Evolutionary conservation across 352 stramenopile species (phyloP).

Genomic region (Paralagenidium karlingii): DNA sequence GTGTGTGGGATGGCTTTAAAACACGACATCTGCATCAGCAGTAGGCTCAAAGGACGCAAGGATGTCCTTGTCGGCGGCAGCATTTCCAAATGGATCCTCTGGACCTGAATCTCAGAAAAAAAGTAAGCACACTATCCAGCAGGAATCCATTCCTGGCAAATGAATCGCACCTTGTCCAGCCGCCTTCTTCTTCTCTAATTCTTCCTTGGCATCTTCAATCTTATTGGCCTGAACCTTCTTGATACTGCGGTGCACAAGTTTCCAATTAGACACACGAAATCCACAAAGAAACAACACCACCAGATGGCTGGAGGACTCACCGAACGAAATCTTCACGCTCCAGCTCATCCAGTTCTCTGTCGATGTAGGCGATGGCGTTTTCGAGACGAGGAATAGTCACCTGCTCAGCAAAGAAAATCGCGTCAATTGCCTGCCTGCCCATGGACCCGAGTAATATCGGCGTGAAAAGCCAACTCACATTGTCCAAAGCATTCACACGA

Average conservation of each 20-base stretch:
- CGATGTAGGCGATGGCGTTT: slow-evolving; percentile 95
- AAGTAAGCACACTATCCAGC: not conserved
- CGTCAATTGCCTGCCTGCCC: not conserved
- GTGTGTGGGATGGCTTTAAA: no score
- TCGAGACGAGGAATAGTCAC: slow-evolving; percentile 99
- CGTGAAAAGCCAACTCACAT: slow-evolving; percentile 28
- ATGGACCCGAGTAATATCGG: not conserved
- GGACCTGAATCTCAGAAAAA: slow-evolving; percentile 7
- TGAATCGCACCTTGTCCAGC: slow-evolving; percentile 5
- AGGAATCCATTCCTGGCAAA: slow-evolving; percentile 1
- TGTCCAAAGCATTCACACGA: slow-evolving; percentile 98
- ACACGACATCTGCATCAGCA: slow-evolving; percentile 66
- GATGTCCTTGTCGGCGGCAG: slow-evolving; percentile 58
- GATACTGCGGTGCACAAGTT: slow-evolving; percentile 43
- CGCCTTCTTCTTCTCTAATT: slow-evolving; percentile 40
- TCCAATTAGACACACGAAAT: not conserved
- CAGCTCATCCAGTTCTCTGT: slow-evolving; percentile 95
- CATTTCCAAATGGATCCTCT: slow-evolving; percentile 58
- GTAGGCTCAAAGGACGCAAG: slow-evolving; percentile 66
- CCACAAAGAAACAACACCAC: not conserved
- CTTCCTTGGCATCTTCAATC: slow-evolving; percentile 73
- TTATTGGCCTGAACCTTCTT: slow-evolving; percentile 99
- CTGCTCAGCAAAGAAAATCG: slow-evolving; percentile 7
- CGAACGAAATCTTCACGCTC: slow-evolving; percentile 94
- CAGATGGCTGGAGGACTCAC: slow-evolving; percentile 21